A percentile compares a stretch with the other conserved stretches of the same genome.
Evolutionary conservation across 225 moss, liverwort and hornwort genomes (phyloP).

Genomic region (Neckera pumila): DNA sequence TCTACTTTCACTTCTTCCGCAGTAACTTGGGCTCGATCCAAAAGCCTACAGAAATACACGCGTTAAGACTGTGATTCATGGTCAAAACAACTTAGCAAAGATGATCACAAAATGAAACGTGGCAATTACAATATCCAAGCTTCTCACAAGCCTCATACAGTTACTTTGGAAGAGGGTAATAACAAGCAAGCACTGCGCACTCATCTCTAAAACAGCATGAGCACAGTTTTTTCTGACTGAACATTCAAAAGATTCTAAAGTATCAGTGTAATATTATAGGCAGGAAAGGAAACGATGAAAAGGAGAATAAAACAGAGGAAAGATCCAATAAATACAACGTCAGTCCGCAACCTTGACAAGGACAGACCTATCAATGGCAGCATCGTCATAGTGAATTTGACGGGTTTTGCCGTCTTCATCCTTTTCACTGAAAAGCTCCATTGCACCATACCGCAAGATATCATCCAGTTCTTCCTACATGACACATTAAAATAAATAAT

Average conservation of each 20-base stretch:
- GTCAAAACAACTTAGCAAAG: neutral
- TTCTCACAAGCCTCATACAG: neutral
- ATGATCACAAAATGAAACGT: neutral
- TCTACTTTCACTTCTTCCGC: constrained; percentile 59
- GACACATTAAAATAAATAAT: neutral
- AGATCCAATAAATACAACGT: neutral
- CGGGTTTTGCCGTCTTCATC: constrained; percentile 64
- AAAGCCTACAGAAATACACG: constrained; percentile 34
- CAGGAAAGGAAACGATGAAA: neutral
- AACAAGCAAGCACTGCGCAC: neutral
- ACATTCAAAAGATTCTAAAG: neutral
- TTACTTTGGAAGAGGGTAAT: neutral
- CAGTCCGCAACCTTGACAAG: neutral
- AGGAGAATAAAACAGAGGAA: neutral
- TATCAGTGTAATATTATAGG: neutral
- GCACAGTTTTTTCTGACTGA: neutral
- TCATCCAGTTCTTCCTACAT: constrained; percentile 92
- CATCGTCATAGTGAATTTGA: constrained; percentile 86
- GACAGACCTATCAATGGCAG: constrained; percentile 80
- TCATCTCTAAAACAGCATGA: neutral
- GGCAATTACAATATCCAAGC: neutral
- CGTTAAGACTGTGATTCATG: neutral
- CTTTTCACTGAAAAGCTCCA: constrained; percentile 71
- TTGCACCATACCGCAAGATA: constrained; percentile 83
- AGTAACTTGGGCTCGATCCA: constrained; percentile 75